Evolutionary conservation across 1,139 yeast genomes (phyloP).

Genomic region (Protomyces pachydermus): DNA sequence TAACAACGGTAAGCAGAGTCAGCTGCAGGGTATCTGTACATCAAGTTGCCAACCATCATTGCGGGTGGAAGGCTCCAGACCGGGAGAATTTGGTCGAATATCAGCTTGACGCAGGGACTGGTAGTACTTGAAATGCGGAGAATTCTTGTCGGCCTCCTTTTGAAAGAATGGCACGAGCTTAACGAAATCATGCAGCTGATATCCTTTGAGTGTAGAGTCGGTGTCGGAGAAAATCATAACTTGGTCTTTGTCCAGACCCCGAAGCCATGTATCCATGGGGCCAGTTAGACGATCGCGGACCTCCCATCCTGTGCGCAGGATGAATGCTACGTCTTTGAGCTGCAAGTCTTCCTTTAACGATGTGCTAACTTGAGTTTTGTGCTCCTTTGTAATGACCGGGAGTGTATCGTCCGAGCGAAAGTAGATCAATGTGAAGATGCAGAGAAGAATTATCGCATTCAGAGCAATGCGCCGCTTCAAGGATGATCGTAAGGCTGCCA

Average conservation of each 20-base stretch:
- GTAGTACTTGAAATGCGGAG: not conserved
- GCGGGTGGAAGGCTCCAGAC: not conserved
- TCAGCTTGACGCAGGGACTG: not conserved
- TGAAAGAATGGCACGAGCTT: not conserved
- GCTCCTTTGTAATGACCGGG: too few relatives aligned
- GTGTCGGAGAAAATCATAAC: not conserved
- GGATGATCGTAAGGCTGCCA: too few relatives aligned
- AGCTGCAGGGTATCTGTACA: not conserved
- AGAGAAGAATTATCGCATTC: too few relatives aligned
- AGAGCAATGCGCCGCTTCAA: too few relatives aligned
- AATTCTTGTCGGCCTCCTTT: not conserved
- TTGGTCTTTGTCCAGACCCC: not conserved
- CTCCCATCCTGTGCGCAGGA: not conserved
- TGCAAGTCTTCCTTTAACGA: not conserved
- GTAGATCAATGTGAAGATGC: too few relatives aligned
- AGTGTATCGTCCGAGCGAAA: too few relatives aligned
- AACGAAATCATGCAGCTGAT: not conserved
- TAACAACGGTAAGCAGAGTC: not conserved
- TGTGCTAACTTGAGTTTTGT: too few relatives aligned
- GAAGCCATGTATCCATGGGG: not conserved
- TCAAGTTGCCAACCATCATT: not conserved
- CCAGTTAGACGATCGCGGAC: not conserved
- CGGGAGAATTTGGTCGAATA: not conserved
- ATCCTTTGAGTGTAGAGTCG: not conserved
- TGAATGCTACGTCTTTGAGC: not conserved